Evolutionary conservation across 176 grass and related monocot species (phyloP), one percentile per base, ranked within the genome.

Genomic region (Bonia amplexicaulis): DNA sequence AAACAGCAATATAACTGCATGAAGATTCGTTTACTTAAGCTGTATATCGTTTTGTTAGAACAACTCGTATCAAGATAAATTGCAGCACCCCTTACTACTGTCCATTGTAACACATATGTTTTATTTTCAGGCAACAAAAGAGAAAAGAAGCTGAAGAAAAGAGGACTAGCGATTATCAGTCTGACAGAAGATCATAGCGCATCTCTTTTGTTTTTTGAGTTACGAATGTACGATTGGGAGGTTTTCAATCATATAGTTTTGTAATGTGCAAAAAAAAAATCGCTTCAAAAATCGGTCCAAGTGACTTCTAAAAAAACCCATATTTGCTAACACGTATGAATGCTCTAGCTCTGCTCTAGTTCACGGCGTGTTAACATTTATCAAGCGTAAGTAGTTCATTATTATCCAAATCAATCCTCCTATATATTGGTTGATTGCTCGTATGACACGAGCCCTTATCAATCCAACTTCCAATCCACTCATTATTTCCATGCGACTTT

Each of bases 81-180:
- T 33, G 31, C 31, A 33, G 31, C 31, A 33, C 31, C 31, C 31
- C 31, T 33, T 33, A 33, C 31, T 33, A 33, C 31, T 55, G 42
- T 22, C 46, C 25, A 40, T 77, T 62, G 17, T 87, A 73, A 83
- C 46, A 41, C 59, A 47, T 2, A 9, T 74, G 13, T 71, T 77
- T 68, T 83, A 23, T 87, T 86, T 90, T 87, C 90, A 99, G 96
- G 81, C 93, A 96, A 89, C 96, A 92, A 77, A 96, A 92, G 74
- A 85, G 90, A 76, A 96, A 74, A 93, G 91, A 99, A 78, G 93
- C 91, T 47, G 91, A 91, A 91, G 91, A 92, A 6, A 99, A 85
- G 84, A 89, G 76, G 80, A 80, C 91, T 23, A 69, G 73, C 6
- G 91, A 98, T 83, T 84, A 89, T 69, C 95, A 92, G 64, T 90